Conservation (phyloP, 768 basidiomycete species). For the Saitozyma podzolica region DNA sequence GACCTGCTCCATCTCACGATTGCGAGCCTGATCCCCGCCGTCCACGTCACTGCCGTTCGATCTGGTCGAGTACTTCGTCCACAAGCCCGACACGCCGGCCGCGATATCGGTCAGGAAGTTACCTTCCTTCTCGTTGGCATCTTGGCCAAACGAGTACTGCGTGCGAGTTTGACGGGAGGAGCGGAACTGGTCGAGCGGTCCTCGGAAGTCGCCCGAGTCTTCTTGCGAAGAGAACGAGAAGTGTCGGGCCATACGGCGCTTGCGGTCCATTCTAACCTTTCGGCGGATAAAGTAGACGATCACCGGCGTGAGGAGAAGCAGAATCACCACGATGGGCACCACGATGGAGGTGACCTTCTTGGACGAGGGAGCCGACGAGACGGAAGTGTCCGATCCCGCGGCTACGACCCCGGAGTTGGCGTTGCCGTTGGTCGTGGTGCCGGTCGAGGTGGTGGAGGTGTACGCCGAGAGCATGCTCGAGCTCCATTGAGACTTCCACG, state of each 20-base stretch:
- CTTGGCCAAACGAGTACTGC: constrained; percentile 37
- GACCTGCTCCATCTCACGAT: constrained; percentile 31
- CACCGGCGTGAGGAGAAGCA: constrained; percentile 30
- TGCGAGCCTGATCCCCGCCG: constrained; percentile 1
- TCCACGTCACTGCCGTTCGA: constrained; percentile 10
- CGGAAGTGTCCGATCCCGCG: background rate
- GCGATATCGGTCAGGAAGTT: constrained; percentile 22
- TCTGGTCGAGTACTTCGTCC: constrained; percentile 19
- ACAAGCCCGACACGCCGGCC: constrained; percentile 15
- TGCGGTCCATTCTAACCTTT: constrained; percentile 38
- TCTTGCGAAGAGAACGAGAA: constrained; percentile 38
- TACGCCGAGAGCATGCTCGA: constrained; percentile 38
- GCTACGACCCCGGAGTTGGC: constrained; percentile 3
- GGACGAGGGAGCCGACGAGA: constrained; percentile 16
- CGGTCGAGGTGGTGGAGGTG: constrained; percentile 3
- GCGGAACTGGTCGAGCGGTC: constrained; percentile 5
- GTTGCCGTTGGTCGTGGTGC: constrained; percentile 5
- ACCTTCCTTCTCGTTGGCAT: constrained; percentile 45
- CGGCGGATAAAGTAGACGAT: constrained; percentile 43
- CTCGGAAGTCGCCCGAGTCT: constrained; percentile 17
- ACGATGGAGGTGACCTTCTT: constrained; percentile 3
- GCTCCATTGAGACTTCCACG: constrained; percentile 48
- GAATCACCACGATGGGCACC: constrained; percentile 3
- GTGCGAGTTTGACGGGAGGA: constrained; percentile 10
- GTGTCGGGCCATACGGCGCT: constrained; percentile 35